phyloP scores from a whole-genome alignment of 2,329 filamentous ascomycete species.

The Neopestalotiopsis sp. region DNA sequence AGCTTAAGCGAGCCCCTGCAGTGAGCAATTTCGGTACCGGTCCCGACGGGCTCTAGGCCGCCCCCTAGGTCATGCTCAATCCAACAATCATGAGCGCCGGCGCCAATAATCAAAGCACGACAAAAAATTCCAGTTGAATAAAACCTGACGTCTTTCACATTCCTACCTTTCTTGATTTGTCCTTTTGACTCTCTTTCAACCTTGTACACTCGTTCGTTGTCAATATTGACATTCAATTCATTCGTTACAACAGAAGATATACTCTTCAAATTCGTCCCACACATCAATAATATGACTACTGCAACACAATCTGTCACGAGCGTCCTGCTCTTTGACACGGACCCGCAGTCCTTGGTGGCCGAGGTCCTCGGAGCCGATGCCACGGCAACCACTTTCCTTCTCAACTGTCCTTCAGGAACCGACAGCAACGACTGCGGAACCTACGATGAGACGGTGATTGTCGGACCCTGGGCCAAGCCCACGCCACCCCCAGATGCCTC shows the following conservation, averaged over 20 bases:
- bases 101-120: not conserved
- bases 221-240: not conserved
- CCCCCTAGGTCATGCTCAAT: not conserved
- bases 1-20: not conserved
- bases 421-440: constrained; percentile 18
- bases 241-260: not conserved
- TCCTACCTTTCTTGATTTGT: not conserved
- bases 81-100: not conserved
- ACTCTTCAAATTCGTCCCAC: not conserved
- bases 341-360: constrained; percentile 1
- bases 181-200: not conserved
- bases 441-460: constrained; percentile 15
- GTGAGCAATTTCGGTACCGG: not conserved
- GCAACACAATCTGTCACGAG: constrained; percentile 12
- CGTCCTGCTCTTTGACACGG: constrained; percentile 13
- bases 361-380: constrained; percentile 16
- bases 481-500: constrained; percentile 11
- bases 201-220: not conserved
- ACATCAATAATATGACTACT: constrained; percentile 1
- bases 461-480: constrained; percentile 15
- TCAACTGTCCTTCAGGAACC: constrained; percentile 17
- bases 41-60: not conserved
- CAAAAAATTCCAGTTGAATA: not conserved
- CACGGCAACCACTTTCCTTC: constrained; percentile 17
- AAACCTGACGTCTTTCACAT: not conserved